Evolutionary conservation across 2,329 filamentous ascomycete species (phyloP).

Genomic region (Scedosporium apiospermum): DNA sequence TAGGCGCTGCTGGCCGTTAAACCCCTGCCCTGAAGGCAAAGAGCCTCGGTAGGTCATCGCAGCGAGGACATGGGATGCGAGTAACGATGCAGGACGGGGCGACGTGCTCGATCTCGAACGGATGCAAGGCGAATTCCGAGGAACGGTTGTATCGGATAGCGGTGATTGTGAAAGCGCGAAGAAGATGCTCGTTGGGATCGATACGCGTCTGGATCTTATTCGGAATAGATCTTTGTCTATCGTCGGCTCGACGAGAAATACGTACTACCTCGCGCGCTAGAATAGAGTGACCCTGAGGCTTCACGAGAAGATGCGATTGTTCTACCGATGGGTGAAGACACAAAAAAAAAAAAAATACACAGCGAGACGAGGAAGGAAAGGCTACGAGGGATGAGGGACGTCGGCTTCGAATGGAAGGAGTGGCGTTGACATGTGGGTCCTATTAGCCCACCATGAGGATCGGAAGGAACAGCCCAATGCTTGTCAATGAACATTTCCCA

Average conservation of each 20-base stretch:
- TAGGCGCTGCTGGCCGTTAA: constrained; percentile 17
- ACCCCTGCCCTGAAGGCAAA: constrained; percentile 20
- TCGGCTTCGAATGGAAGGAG: not conserved
- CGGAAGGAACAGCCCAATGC: not conserved
- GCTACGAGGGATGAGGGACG: not conserved
- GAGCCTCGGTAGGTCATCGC: constrained; percentile 27
- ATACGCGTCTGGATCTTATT: not conserved
- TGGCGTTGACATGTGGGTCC: not conserved
- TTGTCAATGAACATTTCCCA: not conserved
- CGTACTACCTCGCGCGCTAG: no score
- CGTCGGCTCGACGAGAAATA: no score
- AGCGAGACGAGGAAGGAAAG: not conserved
- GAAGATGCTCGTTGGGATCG: not conserved
- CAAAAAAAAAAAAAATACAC: not conserved
- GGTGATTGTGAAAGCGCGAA: not conserved
- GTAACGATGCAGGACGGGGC: not conserved
- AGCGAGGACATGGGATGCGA: constrained; percentile 11
- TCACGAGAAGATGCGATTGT: not conserved
- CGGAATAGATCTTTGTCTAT: no score
- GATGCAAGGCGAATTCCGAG: not conserved
- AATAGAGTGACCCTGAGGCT: no score
- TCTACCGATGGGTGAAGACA: not conserved
- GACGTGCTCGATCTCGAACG: not conserved
- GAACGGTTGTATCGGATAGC: not conserved
- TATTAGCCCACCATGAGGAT: not conserved